These are phyloP conservation scores for Arthrocladium fulminans DNA, from an alignment of 2,329 filamentous ascomycete genomes.

Conservation along the genomic window DNA sequence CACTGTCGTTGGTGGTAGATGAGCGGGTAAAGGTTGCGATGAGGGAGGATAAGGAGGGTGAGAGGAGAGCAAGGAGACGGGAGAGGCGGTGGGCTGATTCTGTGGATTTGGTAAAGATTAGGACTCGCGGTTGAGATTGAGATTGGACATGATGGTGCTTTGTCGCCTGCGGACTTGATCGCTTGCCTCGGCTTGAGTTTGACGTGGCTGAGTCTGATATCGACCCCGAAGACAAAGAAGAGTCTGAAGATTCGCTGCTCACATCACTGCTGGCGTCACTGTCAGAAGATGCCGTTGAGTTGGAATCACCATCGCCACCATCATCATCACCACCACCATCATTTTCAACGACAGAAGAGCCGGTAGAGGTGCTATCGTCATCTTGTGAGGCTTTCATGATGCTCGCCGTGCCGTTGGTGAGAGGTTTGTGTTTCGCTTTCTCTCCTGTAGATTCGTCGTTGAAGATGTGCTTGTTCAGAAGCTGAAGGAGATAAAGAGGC, in stretches of 20 bases:
- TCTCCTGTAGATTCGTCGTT: background rate
- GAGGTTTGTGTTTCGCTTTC: slow-evolving; percentile 4
- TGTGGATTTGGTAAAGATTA: slow-evolving; percentile 91
- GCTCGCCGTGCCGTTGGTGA: slow-evolving; percentile 16
- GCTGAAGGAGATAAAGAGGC: slow-evolving; percentile 73
- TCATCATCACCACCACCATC: slow-evolving; percentile 14
- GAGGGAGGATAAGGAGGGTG: slow-evolving; percentile 79
- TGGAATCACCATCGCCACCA: slow-evolving; percentile 13
- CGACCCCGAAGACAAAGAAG: slow-evolving; percentile 26
- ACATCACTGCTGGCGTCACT: slow-evolving; percentile 16
- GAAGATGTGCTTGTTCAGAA: slow-evolving; percentile 52
- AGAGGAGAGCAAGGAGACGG: slow-evolving; percentile 72
- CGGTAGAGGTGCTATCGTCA: no score
- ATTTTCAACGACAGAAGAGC: no score
- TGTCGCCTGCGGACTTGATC: slow-evolving; percentile 64
- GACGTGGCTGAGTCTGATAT: background rate
- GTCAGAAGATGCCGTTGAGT: slow-evolving; percentile 18
- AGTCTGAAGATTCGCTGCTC: slow-evolving; percentile 24
- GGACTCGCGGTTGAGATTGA: slow-evolving; percentile 56
- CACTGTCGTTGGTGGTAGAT: slow-evolving; percentile 56
- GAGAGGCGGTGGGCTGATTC: slow-evolving; percentile 82
- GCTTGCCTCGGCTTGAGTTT: slow-evolving; percentile 26
- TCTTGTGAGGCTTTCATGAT: no score
- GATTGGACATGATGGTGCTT: slow-evolving; percentile 73
- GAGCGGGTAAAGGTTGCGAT: slow-evolving; percentile 74